Base-by-base conservation (phyloP, 208 protist genomes). In the Trypanosoma melophagium region DNA sequence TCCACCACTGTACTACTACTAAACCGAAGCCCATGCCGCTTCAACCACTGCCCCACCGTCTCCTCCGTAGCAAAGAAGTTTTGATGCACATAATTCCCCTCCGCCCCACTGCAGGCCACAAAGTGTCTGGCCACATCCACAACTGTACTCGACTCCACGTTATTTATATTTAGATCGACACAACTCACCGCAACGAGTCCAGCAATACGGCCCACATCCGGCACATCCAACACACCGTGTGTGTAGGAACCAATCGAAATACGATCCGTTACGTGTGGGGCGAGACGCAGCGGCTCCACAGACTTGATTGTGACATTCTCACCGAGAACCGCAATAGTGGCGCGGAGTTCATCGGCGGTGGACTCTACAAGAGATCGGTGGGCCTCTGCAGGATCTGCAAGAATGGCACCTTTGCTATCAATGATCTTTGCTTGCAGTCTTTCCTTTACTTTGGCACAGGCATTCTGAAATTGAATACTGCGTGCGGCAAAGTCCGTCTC, bases 401-500 rank as follows among this genome's bases (percentile, higher is more conserved):
- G 77, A 19, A 92, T 54, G 9, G n/a, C 54, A 1, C 87, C 90
- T 31, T 77, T 58, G 40, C 64, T 85, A 35, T 73, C 64, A 22
- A 85, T 69, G n/a, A 96, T 76, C 50, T 86, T 45, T 1, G 12
- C 49, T 13, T 62, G 60, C 47, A 92, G 53, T 21, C 62, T 54
- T 10, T 65, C 63, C 60, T 77, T 72, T 21, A 84, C 81, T 22
- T 54, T 64, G 14, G 68, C 40, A 68, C 86, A 92, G 21, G 68
- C 55, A 44, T 63, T 66, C 67, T 87, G 83, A 58, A 96, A 96
- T 58, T 92, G 80, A 59, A 74, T 66, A 69, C 87, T 94, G 59
- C 90, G 85, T 21, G 89, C 85, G 14, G 90, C 93, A 59, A 97
- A 97, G 70, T 97, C 93, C 1, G 93, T 97, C 54, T 97, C 90